Percentiles rank a stretch among this genome's conserved stretches.
Conservation (phyloP, 805 yeast genomes). For the Metschnikowia baotianmanensis region DNA sequence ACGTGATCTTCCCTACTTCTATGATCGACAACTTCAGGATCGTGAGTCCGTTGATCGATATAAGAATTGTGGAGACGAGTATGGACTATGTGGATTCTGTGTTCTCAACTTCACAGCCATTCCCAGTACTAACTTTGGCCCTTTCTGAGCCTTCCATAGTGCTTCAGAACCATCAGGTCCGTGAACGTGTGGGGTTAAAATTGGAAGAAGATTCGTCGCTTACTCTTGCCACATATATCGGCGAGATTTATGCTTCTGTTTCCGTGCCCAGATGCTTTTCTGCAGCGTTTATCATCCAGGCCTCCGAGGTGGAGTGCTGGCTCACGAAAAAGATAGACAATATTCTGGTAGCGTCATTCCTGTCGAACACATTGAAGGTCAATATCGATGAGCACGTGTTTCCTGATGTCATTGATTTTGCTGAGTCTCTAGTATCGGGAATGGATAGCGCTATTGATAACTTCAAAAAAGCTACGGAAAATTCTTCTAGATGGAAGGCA, state of each 20-base stretch:
- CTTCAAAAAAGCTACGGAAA: conserved; percentile 16
- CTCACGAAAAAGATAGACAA: conserved; percentile 18
- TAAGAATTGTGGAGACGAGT: conserved; percentile 37
- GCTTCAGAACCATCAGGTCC: conserved; percentile 21
- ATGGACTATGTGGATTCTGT: conserved; percentile 21
- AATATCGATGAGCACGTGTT: conserved; percentile 22
- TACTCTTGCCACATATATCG: conserved; percentile 31
- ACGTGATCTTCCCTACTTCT: conserved; percentile 29
- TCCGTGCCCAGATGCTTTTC: conserved; percentile 22
- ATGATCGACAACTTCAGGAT: conserved; percentile 45
- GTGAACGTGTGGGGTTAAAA: conserved; percentile 7
- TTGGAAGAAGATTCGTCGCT: conserved; percentile 17
- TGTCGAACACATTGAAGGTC: conserved; percentile 13
- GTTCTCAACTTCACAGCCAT: conserved; percentile 28
- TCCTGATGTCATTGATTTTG: conserved; percentile 24
- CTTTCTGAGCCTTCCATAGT: conserved; percentile 37
- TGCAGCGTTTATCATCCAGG: conserved; percentile 10
- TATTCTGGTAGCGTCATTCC: conserved; percentile 9
- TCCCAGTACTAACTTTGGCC: conserved; percentile 28
- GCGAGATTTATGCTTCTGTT: conserved; percentile 24
- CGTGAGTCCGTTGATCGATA: conserved; percentile 43
- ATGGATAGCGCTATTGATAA: conserved; percentile 18
- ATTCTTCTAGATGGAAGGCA: conserved; percentile 21
- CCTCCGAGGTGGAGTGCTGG: conserved; percentile 41
- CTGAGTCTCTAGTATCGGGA: conserved; percentile 11